A percentile compares a stretch with the other conserved stretches of the same genome.
Conservation (phyloP, 2,329 filamentous ascomycete genomes). For the Colletotrichum plurivorum region DNA sequence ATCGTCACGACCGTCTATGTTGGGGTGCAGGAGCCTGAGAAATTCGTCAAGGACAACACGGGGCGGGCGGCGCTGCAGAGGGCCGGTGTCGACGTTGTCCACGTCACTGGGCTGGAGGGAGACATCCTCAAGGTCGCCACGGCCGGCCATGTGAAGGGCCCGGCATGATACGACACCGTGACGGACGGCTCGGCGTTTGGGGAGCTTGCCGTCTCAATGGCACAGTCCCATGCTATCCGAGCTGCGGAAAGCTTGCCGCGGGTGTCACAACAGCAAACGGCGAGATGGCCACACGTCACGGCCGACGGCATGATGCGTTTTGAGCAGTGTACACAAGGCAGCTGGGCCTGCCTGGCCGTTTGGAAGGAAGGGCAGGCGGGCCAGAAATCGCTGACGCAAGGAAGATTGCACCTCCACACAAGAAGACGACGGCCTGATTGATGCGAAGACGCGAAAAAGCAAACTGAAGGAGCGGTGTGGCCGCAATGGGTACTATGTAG, state of each 20-base stretch:
- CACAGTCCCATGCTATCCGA: too few species aligned
- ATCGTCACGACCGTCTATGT: constrained; percentile 86
- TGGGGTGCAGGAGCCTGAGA: constrained; percentile 90
- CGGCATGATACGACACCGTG: background rate
- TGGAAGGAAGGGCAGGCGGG: background rate
- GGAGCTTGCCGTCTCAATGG: too few species aligned
- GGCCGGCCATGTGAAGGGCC: constrained; percentile 75
- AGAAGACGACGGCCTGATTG: background rate
- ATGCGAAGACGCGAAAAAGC: constrained; percentile 9
- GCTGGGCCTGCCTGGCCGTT: background rate
- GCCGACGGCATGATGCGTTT: background rate
- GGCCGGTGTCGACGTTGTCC: constrained; percentile 80
- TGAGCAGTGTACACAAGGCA: background rate
- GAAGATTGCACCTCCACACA: background rate
- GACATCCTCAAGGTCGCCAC: constrained; percentile 88
- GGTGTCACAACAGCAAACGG: too few species aligned
- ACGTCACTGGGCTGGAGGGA: constrained; percentile 81
- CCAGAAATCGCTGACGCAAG: background rate
- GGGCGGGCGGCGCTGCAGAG: constrained; percentile 79
- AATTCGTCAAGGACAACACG: constrained; percentile 87
- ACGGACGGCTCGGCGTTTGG: too few species aligned
- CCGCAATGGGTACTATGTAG: constrained; percentile 1
- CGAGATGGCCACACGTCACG: too few species aligned
- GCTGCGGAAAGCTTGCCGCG: too few species aligned
- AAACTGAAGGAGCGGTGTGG: constrained; percentile 10